phyloP scores from a whole-genome alignment of 495 filamentous ascomycete genomes.

The Penicillium psychrofluorescens region DNA sequence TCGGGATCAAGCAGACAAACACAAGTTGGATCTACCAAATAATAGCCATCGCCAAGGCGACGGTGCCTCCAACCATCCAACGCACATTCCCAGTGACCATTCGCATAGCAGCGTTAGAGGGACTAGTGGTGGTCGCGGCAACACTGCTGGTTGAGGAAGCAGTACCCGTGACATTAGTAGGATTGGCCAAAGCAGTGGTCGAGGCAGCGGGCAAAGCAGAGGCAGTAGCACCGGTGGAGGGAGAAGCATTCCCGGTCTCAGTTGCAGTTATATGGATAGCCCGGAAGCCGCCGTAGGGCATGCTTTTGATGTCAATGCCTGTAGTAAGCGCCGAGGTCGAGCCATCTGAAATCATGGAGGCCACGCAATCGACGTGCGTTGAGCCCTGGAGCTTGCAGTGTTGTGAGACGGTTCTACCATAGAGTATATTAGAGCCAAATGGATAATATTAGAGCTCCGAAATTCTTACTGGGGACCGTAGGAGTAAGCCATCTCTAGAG shows the following conservation, averaged over 20 bases:
- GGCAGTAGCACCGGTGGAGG: background rate
- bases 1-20: too few species aligned
- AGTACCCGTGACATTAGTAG: background rate
- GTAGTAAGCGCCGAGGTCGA: too few species aligned
- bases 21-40: background rate
- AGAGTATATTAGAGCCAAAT: too few species aligned
- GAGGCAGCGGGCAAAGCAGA: background rate
- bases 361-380: too few species aligned
- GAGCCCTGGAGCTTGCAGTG: too few species aligned
- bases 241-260: background rate
- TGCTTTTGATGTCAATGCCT: background rate
- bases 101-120: constrained; percentile 9
- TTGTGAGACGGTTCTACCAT: too few species aligned
- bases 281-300: constrained; percentile 1
- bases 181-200: too few species aligned
- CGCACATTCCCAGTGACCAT: constrained; percentile 9
- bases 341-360: too few species aligned
- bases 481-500: too few species aligned
- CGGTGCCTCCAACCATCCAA: constrained; percentile 10
- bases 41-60: constrained; percentile 4
- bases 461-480: too few species aligned
- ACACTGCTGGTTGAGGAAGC: background rate
- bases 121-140: constrained; percentile 2
- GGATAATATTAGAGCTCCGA: too few species aligned
- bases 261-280: background rate